Base-by-base conservation (phyloP, 495 filamentous ascomycete species). In the Tuber calosporum region DNA sequence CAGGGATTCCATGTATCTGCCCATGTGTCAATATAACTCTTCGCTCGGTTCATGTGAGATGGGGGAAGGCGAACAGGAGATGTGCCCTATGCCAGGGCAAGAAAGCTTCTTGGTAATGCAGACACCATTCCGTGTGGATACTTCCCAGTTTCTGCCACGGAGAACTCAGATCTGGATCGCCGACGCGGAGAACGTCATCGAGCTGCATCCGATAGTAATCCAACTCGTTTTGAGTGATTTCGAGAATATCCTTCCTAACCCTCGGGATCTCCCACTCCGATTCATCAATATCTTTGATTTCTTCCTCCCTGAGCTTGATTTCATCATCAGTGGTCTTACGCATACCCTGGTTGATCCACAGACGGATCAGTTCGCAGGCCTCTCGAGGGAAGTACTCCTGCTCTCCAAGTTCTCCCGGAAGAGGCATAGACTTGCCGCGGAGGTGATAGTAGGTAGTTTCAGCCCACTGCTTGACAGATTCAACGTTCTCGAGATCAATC, bases 291-390 rank as follows among this genome's bases (percentile, higher is more conserved):
- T 73, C 72, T 36, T 74, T 26, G 6, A 78, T 62, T 34, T 66
- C 72, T 66, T 69, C 45, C 34, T 72, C 70, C n/a, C 69, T 43
- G 6, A 20, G 68, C 34, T 67, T 73, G 7, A 73, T 68, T 3
- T 41, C 26, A 30, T 79, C 73, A 17, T 48, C 19, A 7, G 48
- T n/a, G 26, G 67, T 38, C 20, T 45, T 67, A 53, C 69, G 73
- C 66, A 70, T 79, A n/a, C 77, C 78, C 48, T 79, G 78, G 66
- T 80, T 79, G 22, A 68, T 71, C 78, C 78, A 80, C 37, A 70
- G 22, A 17, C 77, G 77, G 26, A 79, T 76, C 34, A 68, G 68
- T 71, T 79, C 78, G 37, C 76, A 48, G 26, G 78, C 77, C 20
- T 76, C 77, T 5, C 66, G 67, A 30, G 78, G 77, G 66, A 79